Evolutionary conservation across 2,329 filamentous ascomycete genomes (phyloP), one percentile per base, ranked within the genome.

Genomic region (Arachnopeziza araneosa): DNA sequence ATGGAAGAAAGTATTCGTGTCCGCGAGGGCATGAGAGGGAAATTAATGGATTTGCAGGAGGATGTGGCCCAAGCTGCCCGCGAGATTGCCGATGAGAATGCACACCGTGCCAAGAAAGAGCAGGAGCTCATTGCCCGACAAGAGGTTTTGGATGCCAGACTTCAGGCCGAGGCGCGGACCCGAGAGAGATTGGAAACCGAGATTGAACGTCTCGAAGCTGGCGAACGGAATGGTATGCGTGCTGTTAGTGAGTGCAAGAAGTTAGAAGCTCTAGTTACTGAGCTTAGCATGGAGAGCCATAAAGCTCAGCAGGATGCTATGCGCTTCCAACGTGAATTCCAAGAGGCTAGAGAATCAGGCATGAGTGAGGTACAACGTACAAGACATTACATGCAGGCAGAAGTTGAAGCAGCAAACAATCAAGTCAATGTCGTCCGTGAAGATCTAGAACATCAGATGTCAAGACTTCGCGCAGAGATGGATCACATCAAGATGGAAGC

Each of bases 1-100:
- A 84, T 95, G 50, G 87, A 95, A 69, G 93, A 96, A 76, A 93
- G 91, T 69, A 86, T 93, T 70, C 86, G 88, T 64, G 83, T 96
- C 61, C 88, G 92, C 60, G 91, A 96, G 72, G 86, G 82, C 62
- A 93, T 96, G 83, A 88, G 91, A 66, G 80, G 80, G 72, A 96
- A 95, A 75, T 89, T 97, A 69, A 85, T 93, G 67, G 86, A 86
- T 61, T 79, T 99, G 49, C 93, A 98, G 74, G 84, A 91, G 64
- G 91, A 97, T 67, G 93, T 98, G 88, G 83, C 86, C 32, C 80
- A 80, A 59, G 90, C 91, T 54, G 87, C 90, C 57, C 85, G 85
- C 53, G 88, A 96, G 63, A 86, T 97, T 63, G 86, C 89, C 23
- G 86, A 90, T 68, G 93, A 98, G 71, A 93, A 93, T 71, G 85